Evolutionary conservation across 2,329 filamentous ascomycete species (phyloP), one percentile per base, ranked within the genome.

Genomic region (Claviceps quebecensis): DNA sequence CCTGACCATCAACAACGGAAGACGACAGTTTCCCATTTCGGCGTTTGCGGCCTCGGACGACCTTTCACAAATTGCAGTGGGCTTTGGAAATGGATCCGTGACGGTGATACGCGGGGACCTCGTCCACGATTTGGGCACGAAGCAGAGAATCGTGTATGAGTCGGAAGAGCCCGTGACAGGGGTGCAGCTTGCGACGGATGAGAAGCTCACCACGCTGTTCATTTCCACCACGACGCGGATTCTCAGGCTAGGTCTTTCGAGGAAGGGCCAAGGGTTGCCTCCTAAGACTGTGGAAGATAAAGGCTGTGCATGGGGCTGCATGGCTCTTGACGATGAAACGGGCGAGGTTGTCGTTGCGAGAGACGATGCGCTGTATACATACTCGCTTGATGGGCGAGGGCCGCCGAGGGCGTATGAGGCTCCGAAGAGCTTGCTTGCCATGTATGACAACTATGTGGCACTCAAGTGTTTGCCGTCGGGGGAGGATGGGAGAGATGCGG

Each of bases 81-180:
- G 93, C 5, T 98, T 98, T 64, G 93, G 85, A 13, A 97, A 98
- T 67, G 93, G 93, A 7, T 83, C 90, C 1, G 91, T 98, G 13
- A 95, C 89, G 0, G 83, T 98, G 29, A 87, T 98, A 52, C 80
- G 93, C 53, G 93, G 94, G 54, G 93, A 98, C 64, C 73, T 98
- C 47, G 87, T 98, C 59, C 89, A 98, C 65, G 93, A 98, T 65
- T 82, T 93, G 52, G 93, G 94, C 22, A 89, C 91, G 11, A 89
- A 88, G 64, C 93, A 98, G 66, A 81, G 93, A 50, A 93, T 91
- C 37, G 87, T 98, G 9, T 93, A 95, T 68, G 93, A 98, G 64
- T 95, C 90, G 0, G 90, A 97, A 60, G 93, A 98, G 65, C 94
- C 93, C 0, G 83, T 98, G 9, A 98, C 93, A 0, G 91, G 90